These are phyloP conservation scores for Orbilia ellipsospora DNA, from an alignment of 2,329 filamentous ascomycete species.

Conservation along the genomic window DNA sequence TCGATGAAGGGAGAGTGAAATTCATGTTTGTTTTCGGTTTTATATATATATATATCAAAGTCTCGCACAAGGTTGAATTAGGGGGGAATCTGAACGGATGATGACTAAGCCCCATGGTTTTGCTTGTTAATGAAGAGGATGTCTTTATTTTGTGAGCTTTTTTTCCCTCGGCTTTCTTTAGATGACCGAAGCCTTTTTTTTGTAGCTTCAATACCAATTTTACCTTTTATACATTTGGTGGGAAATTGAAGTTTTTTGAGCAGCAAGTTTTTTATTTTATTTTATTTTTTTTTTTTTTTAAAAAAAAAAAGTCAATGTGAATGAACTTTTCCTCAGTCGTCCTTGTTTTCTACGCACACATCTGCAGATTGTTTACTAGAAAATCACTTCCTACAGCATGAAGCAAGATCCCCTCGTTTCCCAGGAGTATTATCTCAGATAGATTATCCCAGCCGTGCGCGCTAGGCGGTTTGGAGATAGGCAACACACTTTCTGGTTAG, in stretches of 20 bases:
- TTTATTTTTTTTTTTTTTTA: too few relatives aligned
- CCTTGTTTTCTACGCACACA: too few relatives aligned
- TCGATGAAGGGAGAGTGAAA: conserved; percentile 40
- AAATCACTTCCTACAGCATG: too few relatives aligned
- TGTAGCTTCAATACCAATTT: conserved; percentile 24
- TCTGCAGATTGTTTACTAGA: too few relatives aligned
- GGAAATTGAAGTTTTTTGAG: background rate
- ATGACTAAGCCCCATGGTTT: conserved; percentile 4
- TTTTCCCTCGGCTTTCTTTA: conserved; percentile 16
- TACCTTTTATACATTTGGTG: conserved; percentile 11
- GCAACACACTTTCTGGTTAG: too few relatives aligned
- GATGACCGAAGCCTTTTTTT: conserved; percentile 29
- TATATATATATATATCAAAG: background rate
- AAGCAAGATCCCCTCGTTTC: too few relatives aligned
- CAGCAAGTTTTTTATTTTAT: background rate
- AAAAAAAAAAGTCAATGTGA: too few relatives aligned
- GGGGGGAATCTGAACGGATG: background rate
- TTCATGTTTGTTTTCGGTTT: background rate
- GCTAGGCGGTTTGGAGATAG: background rate
- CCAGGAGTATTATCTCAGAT: too few relatives aligned
- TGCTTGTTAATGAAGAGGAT: conserved; percentile 4
- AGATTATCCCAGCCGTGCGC: too few relatives aligned
- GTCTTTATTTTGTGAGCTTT: conserved; percentile 35
- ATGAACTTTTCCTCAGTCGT: too few relatives aligned
- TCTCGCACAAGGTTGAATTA: too few relatives aligned